A percentile compares a stretch with the other conserved stretches of the same genome.
Conservation (phyloP, 306 rosid species). For the Vigna trinervia region DNA sequence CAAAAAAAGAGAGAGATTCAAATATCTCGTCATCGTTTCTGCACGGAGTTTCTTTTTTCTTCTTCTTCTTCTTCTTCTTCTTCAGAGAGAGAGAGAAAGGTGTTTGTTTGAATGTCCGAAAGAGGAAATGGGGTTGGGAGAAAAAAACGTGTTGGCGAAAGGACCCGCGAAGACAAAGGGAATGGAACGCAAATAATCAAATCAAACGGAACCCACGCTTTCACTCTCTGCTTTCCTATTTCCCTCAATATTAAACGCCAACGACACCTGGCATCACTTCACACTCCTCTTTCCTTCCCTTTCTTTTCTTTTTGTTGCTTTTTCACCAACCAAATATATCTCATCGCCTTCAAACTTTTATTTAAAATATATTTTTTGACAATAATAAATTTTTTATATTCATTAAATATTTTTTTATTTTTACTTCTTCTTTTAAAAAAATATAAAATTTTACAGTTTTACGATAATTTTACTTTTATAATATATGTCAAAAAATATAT, state of each 20-base stretch:
- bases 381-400: no score
- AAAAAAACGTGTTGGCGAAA: conserved; percentile 66
- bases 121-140: conserved; percentile 60
- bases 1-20: conserved; percentile 41
- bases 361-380: no score
- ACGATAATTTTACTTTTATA: no score
- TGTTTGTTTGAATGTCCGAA: conserved; percentile 23
- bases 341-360: no score
- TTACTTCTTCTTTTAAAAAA: no score
- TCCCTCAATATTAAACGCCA: not conserved
- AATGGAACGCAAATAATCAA: conserved; percentile 16
- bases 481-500: no score
- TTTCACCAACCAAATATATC: not conserved
- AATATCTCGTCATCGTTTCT: conserved; percentile 35
- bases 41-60: not conserved
- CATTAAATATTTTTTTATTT: no score
- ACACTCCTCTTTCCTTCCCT: not conserved
- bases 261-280: conserved; percentile 33
- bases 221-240: not conserved
- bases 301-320: not conserved
- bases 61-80: not conserved
- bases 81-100: not conserved
- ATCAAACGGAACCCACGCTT: not conserved
- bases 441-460: no score
- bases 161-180: conserved; percentile 72